Conservation (phyloP, 768 basidiomycete species). For the Agaricus blazei region DNA sequence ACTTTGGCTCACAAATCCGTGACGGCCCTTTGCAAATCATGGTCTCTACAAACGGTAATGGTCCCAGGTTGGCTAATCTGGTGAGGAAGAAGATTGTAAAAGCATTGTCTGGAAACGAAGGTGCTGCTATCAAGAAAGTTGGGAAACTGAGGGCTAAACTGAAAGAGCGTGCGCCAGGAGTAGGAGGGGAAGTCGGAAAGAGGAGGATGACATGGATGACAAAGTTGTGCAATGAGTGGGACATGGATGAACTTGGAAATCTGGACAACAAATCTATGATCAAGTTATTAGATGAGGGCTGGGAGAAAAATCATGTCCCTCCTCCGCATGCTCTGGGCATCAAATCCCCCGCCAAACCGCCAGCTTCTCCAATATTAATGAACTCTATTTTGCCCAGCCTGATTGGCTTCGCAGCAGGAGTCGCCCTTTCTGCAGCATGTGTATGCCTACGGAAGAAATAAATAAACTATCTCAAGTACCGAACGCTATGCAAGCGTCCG, state of each 20-base stretch:
- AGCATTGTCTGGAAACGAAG: conserved; percentile 66
- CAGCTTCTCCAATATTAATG: too few species aligned
- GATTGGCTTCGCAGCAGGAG: conserved; percentile 2
- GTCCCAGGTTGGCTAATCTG: conserved; percentile 85
- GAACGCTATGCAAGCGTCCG: conserved; percentile 56
- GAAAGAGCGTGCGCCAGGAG: conserved; percentile 76
- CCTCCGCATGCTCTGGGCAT: conserved; percentile 5
- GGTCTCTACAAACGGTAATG: conserved; percentile 93
- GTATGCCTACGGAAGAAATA: conserved; percentile 1
- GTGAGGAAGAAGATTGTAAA: conserved; percentile 66
- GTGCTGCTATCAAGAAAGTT: conserved; percentile 73
- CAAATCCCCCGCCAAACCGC: neutral
- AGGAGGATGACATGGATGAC: conserved; percentile 93
- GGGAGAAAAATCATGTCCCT: conserved; percentile 62
- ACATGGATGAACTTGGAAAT: conserved; percentile 69
- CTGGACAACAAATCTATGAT: conserved; percentile 65
- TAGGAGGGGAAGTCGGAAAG: conserved; percentile 72
- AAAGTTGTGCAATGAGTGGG: conserved; percentile 80
- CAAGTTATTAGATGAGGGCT: conserved; percentile 75
- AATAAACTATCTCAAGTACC: neutral
- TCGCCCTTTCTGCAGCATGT: neutral
- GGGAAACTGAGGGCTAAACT: conserved; percentile 69
- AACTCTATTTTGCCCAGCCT: conserved; percentile 3
- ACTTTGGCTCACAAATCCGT: conserved; percentile 92
- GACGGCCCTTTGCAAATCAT: conserved; percentile 91